Evolutionary conservation across 805 yeast species (phyloP), one percentile per base, ranked within the genome.

Genomic region (Zygosaccharomyces bisporus): DNA sequence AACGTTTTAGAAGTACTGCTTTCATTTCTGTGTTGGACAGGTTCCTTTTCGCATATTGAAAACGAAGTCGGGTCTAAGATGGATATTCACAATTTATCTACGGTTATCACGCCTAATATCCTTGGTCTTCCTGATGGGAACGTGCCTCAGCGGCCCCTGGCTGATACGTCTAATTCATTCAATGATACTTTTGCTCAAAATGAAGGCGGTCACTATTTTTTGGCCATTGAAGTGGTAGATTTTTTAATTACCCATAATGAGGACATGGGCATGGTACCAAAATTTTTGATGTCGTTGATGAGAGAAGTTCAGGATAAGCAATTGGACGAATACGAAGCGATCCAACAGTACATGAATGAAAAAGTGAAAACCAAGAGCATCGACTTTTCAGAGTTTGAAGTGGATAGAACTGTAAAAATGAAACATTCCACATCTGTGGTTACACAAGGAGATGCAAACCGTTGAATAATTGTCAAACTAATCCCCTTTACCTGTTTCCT

Each of bases 21-120:
- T 24, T 80, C 83, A 46, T 93, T 93, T 63, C 77, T 93, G 60
- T 83, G 82, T 64, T 93, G 98, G 98, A 91, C 90, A 2, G 88
- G 98, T 0, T 86, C 98, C 2, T 93, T 93, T 68, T 86, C 97
- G 1, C 90, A 87, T 54, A 79, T 90, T 49, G 97, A 89, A 58
- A 95, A 88, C 55, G 90, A 86, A 53, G 78, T 80, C 17, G 93
- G 93, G 0, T 88, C 97, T 3, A 93, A 91, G 68, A 93, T 93
- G 99, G 97, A 91, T 61, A 79, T 86, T 25, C 95, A 89, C 61
- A 93, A 93, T 63, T 73, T 93, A 51, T 95, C 99, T 1, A 93
- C 98, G 0, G 99, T 93, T 2, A 75, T 93, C 39, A 86, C 97
- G 0, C 99, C 99, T 1, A 93, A 90, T 58, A 81, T 93, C 35